Percentiles rank a stretch among this genome's conserved stretches.
Conservation (phyloP, 2,329 filamentous ascomycete species). For the Cladosporium austrohemisphaericum region DNA sequence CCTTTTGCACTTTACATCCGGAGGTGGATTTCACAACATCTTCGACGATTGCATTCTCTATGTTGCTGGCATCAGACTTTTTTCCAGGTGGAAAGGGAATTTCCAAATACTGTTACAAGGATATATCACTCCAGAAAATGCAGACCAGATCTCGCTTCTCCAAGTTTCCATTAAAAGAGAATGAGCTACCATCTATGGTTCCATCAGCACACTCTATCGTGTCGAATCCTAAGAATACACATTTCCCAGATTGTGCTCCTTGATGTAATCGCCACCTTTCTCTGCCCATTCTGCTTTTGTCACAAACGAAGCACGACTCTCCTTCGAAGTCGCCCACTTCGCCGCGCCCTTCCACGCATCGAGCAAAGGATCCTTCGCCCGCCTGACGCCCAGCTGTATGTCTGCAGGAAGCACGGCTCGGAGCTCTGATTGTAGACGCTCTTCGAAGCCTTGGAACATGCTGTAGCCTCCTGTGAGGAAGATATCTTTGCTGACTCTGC, state of each 20-base stretch:
- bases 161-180: too few relatives aligned
- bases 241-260: slow-evolving; percentile 52
- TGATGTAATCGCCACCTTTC: slow-evolving; percentile 91
- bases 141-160: too few relatives aligned
- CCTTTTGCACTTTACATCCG: too few relatives aligned
- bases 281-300: slow-evolving; percentile 81
- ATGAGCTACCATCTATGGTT: too few relatives aligned
- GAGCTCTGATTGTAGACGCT: slow-evolving; percentile 70
- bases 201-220: too few relatives aligned
- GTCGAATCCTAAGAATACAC: slow-evolving; percentile 7
- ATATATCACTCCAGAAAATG: too few relatives aligned
- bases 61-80: too few relatives aligned
- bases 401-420: slow-evolving; percentile 67
- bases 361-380: slow-evolving; percentile 69
- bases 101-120: too few relatives aligned
- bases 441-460: slow-evolving; percentile 80
- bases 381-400: slow-evolving; percentile 64
- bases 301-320: slow-evolving; percentile 62
- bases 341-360: slow-evolving; percentile 96
- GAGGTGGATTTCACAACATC: too few relatives aligned
- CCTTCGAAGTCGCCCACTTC: slow-evolving; percentile 65
- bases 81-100: too few relatives aligned
- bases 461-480: slow-evolving; percentile 95
- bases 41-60: too few relatives aligned
- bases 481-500: slow-evolving; percentile 75